Conservation (phyloP, 2,329 filamentous ascomycete species). For the Pestalotiopsis sp. region DNA sequence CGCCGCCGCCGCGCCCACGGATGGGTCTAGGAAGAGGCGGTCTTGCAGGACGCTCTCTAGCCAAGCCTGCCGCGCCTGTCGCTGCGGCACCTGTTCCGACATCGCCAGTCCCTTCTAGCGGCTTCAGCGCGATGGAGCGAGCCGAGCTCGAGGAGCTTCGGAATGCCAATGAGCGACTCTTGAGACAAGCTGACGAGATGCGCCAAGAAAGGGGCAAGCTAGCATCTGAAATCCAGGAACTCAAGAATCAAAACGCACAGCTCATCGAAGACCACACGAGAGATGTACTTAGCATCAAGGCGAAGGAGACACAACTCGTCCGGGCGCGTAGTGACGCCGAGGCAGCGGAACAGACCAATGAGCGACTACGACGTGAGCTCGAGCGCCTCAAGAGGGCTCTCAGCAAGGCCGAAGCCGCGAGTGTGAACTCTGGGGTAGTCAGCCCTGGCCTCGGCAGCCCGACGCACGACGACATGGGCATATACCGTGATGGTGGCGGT, state of each 20-base stretch:
- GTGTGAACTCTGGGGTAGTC: conserved; percentile 37
- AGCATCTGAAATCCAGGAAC: conserved; percentile 84
- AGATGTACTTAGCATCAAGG: conserved; percentile 94
- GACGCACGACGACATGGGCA: conserved; percentile 60
- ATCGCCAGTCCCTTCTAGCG: conserved; percentile 63
- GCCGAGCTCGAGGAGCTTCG: conserved; percentile 92
- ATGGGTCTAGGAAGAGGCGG: conserved; percentile 76
- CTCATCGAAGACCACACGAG: conserved; percentile 96
- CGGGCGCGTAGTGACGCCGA: conserved; percentile 89
- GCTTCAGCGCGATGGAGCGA: conserved; percentile 77
- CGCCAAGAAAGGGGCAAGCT: conserved; percentile 81
- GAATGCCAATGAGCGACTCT: conserved; percentile 77
- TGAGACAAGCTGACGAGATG: conserved; percentile 76
- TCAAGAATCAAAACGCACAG: conserved; percentile 95
- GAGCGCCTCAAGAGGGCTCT: conserved; percentile 91
- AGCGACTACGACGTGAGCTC: conserved; percentile 83
- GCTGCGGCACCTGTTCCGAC: conserved; percentile 51
- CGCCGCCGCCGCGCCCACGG: conserved; percentile 62
- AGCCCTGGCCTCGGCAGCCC: conserved; percentile 53
- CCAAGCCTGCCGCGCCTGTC: conserved; percentile 66
- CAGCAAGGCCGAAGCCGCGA: conserved; percentile 60
- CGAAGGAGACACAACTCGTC: conserved; percentile 96
- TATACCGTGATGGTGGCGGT: conserved; percentile 57
- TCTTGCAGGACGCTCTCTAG: conserved; percentile 82
- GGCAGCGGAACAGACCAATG: conserved; percentile 82